Evolutionary conservation across 208 protist genomes (phyloP), one percentile per base, ranked within the genome.

Genomic region (Acanthamoeba culbertsoni): DNA sequence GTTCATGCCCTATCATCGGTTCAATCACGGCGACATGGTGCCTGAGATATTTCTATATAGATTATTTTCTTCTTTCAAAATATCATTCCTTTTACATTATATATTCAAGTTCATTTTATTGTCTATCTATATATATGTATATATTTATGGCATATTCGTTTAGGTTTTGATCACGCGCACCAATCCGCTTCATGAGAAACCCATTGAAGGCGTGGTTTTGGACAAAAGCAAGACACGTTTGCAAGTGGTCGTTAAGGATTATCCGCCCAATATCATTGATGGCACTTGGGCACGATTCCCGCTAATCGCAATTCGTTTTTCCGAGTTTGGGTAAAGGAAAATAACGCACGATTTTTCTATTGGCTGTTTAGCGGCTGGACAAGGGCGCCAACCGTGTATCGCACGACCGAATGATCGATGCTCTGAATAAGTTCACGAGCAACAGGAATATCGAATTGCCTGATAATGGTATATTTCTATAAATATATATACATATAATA

Each of bases 371-470:
- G 89, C 53, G 89, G 20, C 45, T 93, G 68, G 89, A 93, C 62
- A 93, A 93, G 42, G 68, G 68, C 14, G 89, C 89, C 46, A 93
- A 93, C 37, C 2, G 57, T 51, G 89, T 93, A 7, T 68, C 89
- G 51, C 59, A 93, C 33, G 89, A 93, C 59, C 53, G 89, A 6
- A 93, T 93, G 89, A 93, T 86, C 18, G 51, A 65, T 7, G 89
- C 89, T 8, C 42, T 93, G 59, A 62, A 71, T 46, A 93, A 46
- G 37, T 93, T 93, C 63, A 86, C 68, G 35, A 51, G 40, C 43
- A 65, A 59, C 26, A 5, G 20, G 14, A 12, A 31, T 23, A 93
- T 73, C 31, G 10, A 20, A 68, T 6, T 75, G 26, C 75, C 75
- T 18, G 75, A 86, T 23, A 75, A 16, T 40, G 63, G 63, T 75